Evolutionary conservation across 2,329 filamentous ascomycete genomes (phyloP), one percentile per base, ranked within the genome.

Genomic region (Hypoxylon sp.): DNA sequence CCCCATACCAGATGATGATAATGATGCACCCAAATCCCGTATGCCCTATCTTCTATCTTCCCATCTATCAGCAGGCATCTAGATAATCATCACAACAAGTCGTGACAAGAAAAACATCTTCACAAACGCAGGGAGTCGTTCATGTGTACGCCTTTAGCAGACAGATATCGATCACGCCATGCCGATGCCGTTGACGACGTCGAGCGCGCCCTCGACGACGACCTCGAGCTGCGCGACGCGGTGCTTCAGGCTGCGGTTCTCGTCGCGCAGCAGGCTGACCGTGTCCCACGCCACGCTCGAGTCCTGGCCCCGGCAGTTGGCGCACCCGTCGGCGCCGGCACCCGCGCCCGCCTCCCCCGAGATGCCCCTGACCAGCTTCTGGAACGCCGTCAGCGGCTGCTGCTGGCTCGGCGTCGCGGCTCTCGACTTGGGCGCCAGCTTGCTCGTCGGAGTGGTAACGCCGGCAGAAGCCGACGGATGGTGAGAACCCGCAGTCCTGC

Each of bases 261-360:
- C 87, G 42, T 84, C 82, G 33, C 83, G 77, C 56, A 88, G 72
- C 42, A 87, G 61, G 48, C 80, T 79, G n/a, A 87, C 85, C 3
- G 86, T 87, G 67, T 88, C 81, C 86, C 86, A 88, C 3, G 86
- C 86, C 31, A 85, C 78, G 62, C 83, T 84, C 10, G 82, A 78
- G 48, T 84, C 81, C 65, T 81, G 80, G 10, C 86, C 85, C 49
- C 78, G 72, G 70, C 86, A 88, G 65, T 87, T 88, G 27, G 72
- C 66, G 65, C 85, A 88, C 53, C 72, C 67, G 33, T 70, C 71
- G 20, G 60, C 52, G 8, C 58, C 51, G 5, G n/a, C n/a, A n/a
- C 60, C 50, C 15, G 61, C 59, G 6, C 66, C 65, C 26, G n/a
- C n/a, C 40, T 77, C 74, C 10, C 76, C 75, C 1, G 81, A 70